Conservation (phyloP, 306 rosid genomes). For the Fragaria nilgerrensis region DNA sequence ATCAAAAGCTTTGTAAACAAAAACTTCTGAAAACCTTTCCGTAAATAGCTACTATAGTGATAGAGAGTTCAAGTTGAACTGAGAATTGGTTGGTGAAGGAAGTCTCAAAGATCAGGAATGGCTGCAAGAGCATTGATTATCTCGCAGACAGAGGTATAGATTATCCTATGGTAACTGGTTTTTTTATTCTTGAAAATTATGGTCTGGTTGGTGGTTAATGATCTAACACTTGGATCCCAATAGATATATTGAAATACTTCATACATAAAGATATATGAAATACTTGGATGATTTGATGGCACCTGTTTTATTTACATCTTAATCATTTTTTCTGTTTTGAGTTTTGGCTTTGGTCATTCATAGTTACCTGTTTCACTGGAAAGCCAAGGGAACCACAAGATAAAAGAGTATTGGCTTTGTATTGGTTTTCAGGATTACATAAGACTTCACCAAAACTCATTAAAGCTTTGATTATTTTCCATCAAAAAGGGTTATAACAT, state of each 20-base stretch:
- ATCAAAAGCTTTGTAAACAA: background rate
- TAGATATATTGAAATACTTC: too few relatives aligned
- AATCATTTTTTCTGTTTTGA: background rate
- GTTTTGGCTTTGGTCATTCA: background rate
- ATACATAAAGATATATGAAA: background rate
- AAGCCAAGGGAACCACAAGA: background rate
- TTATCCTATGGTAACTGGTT: background rate
- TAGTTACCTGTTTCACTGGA: background rate
- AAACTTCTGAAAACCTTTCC: background rate
- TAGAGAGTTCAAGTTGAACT: background rate
- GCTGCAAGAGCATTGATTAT: background rate
- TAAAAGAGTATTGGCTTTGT: background rate
- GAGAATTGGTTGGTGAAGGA: background rate
- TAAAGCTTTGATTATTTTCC: background rate
- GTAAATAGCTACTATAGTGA: background rate
- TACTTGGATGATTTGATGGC: background rate
- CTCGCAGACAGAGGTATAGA: background rate
- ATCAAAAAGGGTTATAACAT: too few relatives aligned
- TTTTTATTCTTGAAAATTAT: background rate
- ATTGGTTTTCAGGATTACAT: background rate
- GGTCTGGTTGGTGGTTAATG: background rate
- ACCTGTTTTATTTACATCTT: background rate
- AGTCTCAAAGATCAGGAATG: background rate
- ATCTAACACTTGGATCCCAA: background rate
- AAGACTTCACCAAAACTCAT: background rate